These are phyloP conservation scores for Lachancea waltii DNA, from an alignment of 805 yeast genomes.

Conservation along the genomic window DNA sequence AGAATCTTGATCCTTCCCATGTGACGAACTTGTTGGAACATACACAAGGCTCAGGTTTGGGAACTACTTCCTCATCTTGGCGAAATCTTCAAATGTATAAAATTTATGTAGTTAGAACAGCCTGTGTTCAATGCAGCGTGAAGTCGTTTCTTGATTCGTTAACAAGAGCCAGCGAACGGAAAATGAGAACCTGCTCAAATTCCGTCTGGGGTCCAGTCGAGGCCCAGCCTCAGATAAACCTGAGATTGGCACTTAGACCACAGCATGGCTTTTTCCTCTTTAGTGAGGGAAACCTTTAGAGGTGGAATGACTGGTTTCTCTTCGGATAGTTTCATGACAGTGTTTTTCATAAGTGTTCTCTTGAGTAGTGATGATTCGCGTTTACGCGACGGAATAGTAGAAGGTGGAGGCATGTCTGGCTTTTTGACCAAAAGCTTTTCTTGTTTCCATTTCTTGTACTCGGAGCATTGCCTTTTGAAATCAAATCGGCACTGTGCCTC, in stretches of 20 bases:
- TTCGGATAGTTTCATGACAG: slow-evolving; percentile 3
- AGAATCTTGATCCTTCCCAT: too few species aligned
- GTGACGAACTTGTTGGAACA: too few species aligned
- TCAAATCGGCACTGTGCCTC: slow-evolving; percentile 67
- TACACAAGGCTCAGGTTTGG: too few species aligned
- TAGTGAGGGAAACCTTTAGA: slow-evolving; percentile 34
- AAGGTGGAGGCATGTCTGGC: slow-evolving; percentile 34
- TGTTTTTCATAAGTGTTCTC: slow-evolving; percentile 31
- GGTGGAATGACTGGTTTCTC: slow-evolving; percentile 1
- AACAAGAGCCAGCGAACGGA: too few species aligned
- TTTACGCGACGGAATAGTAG: slow-evolving; percentile 20
- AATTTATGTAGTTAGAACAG: neutral
- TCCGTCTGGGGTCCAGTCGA: slow-evolving; percentile 52
- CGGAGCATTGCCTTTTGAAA: slow-evolving; percentile 47
- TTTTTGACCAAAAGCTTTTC: slow-evolving; percentile 23
- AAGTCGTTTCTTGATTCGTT: too few species aligned
- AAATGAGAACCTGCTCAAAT: slow-evolving; percentile 10
- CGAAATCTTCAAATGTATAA: too few species aligned
- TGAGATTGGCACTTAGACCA: slow-evolving; percentile 61
- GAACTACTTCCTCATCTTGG: too few species aligned
- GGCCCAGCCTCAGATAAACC: slow-evolving; percentile 51
- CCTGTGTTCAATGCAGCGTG: neutral
- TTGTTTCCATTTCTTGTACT: slow-evolving; percentile 38
- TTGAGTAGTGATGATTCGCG: slow-evolving; percentile 19
- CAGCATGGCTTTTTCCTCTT: slow-evolving; percentile 49